A percentile compares a stretch with the other conserved stretches of the same genome.
phyloP scores from a whole-genome alignment of 2,329 filamentous ascomycete species.

The Hypomyces perniciosus region DNA sequence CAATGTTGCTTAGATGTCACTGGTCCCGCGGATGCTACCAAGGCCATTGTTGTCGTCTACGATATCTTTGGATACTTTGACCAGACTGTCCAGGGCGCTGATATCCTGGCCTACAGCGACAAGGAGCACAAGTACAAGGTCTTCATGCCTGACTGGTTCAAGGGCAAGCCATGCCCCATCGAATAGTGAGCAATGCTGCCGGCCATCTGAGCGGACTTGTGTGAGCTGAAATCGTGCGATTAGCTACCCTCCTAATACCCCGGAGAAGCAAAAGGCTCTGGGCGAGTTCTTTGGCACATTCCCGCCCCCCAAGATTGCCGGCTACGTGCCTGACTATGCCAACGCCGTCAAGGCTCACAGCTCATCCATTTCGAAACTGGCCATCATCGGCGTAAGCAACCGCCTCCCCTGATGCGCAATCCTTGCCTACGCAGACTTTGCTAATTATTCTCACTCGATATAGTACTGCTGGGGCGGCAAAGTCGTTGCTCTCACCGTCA shows the following conservation, averaged over 20 bases:
- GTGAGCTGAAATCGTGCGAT: not conserved
- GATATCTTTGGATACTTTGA: slow-evolving; percentile 68
- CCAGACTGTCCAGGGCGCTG: slow-evolving; percentile 64
- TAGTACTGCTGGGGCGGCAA: slow-evolving; percentile 68
- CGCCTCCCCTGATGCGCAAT: not conserved
- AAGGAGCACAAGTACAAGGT: slow-evolving; percentile 67
- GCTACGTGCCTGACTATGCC: slow-evolving; percentile 48
- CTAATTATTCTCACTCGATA: not conserved
- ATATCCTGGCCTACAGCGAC: slow-evolving; percentile 54
- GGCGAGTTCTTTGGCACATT: slow-evolving; percentile 51
- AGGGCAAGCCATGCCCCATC: slow-evolving; percentile 59
- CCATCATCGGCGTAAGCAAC: slow-evolving; percentile 50
- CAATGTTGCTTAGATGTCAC: slow-evolving; percentile 36
- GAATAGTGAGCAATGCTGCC: slow-evolving; percentile 33
- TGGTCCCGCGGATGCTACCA: slow-evolving; percentile 42
- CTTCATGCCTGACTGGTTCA: slow-evolving; percentile 89
- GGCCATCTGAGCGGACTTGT: not conserved
- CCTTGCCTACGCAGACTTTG: not conserved
- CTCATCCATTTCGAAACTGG: slow-evolving; percentile 52
- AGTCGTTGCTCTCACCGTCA: slow-evolving; percentile 48
- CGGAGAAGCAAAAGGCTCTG: slow-evolving; percentile 57
- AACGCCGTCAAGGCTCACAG: slow-evolving; percentile 47
- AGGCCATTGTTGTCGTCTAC: slow-evolving; percentile 56
- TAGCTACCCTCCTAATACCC: slow-evolving; percentile 57
- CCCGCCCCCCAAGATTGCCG: slow-evolving; percentile 41